Evolutionary conservation across 139 green algal genomes (phyloP).

Genomic region (Volvox africanus): DNA sequence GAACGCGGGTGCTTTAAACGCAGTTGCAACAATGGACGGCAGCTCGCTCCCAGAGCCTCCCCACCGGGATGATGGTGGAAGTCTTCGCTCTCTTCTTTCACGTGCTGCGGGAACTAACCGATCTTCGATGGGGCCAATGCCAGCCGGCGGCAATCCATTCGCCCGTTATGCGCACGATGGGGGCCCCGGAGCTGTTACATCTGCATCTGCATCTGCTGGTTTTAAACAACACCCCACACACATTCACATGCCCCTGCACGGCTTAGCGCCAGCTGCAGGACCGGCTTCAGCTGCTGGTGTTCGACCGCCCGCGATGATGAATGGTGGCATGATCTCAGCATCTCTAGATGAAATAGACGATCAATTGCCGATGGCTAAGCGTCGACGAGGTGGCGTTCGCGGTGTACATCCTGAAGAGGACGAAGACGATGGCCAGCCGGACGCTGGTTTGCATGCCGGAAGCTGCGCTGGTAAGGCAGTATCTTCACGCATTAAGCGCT

Average conservation of each 20-base stretch:
- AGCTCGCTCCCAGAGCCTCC: constrained; percentile 22
- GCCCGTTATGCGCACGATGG: constrained; percentile 2
- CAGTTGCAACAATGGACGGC: constrained; percentile 29
- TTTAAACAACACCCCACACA: neutral
- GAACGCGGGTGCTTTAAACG: constrained; percentile 6
- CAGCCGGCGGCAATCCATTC: constrained; percentile 18
- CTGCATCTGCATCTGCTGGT: neutral
- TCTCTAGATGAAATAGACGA: constrained; percentile 11
- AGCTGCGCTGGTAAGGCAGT: neutral
- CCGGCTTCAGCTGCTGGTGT: constrained; percentile 8
- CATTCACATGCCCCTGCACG: neutral
- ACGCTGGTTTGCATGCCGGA: neutral
- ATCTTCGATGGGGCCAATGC: neutral
- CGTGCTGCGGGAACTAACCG: neutral
- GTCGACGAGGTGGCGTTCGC: neutral
- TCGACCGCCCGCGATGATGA: neutral
- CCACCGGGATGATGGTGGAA: neutral
- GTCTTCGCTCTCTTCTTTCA: neutral
- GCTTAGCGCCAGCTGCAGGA: neutral
- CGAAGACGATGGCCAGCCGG: constrained; percentile 2
- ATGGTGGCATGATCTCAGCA: neutral
- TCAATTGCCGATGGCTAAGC: neutral
- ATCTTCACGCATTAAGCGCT: too few species aligned
- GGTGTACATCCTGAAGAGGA: neutral
- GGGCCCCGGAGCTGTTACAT: neutral